These are phyloP conservation scores for Juglanconis oblonga DNA, from an alignment of 2,329 filamentous ascomycete species.

Conservation along the genomic window DNA sequence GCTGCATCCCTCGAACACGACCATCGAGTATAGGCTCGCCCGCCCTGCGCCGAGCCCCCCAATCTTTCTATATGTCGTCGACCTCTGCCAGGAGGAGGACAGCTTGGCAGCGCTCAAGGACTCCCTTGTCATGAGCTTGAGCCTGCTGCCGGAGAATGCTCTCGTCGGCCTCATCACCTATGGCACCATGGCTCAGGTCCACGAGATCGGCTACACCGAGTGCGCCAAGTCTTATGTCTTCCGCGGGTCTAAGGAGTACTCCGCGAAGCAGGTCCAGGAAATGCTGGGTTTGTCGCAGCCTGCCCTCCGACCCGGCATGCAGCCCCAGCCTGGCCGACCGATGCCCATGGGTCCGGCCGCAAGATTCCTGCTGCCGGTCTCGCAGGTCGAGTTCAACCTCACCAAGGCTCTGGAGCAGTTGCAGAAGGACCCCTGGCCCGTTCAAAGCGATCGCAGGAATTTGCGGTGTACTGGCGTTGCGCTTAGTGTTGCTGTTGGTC, in stretches of 20 bases:
- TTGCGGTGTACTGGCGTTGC: constrained; percentile 93
- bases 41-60: constrained; percentile 81
- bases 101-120: constrained; percentile 80
- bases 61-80: constrained; percentile 84
- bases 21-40: constrained; percentile 83
- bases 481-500: constrained; percentile 88
- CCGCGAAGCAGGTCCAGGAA: constrained; percentile 98
- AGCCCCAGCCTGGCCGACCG: constrained; percentile 69
- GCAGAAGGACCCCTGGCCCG: constrained; percentile 96
- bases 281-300: constrained; percentile 85
- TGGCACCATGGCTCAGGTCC: constrained; percentile 95
- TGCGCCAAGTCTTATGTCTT: constrained; percentile 99
- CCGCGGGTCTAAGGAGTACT: constrained; percentile 94
- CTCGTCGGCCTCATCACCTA: constrained; percentile 82
- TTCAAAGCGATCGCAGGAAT: constrained; percentile 86
- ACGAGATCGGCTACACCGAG: constrained; percentile 96
- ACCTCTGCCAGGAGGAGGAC: constrained; percentile 86
- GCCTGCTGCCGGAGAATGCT: constrained; percentile 75
- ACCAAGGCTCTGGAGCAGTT: constrained; percentile 94
- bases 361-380: constrained; percentile 88
- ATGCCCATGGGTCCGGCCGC: constrained; percentile 77
- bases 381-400: constrained; percentile 95
- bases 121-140: constrained; percentile 82
- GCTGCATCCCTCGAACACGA: constrained; percentile 77
- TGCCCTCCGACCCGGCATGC: constrained; percentile 70